Evolutionary conservation across 176 grass and related monocot species (phyloP), one percentile per base, ranked within the genome.

Genomic region (Luzula sylvatica): DNA sequence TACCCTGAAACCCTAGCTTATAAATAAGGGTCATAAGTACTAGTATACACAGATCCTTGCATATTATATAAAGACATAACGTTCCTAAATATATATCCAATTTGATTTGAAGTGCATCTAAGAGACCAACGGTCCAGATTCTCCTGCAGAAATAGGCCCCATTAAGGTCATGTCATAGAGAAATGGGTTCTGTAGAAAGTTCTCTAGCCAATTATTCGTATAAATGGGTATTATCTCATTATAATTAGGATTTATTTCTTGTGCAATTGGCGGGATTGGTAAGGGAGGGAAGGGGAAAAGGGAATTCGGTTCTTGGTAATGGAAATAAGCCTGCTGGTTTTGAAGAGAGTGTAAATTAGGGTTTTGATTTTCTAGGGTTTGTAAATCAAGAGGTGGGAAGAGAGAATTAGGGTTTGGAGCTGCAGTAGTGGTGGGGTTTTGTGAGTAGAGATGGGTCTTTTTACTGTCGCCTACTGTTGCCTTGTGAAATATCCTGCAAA

Each of bases 401-500:
- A 76, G 50, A 65, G 39, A 27, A 53, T 71, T 79, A 83, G 79
- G 72, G 65, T 83, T 94, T 43, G 56, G 55, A 43, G 86, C 62
- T 4, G 65, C 50, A 16, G 50, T 45, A 16, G 50, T 24, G 4
- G 68, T 47, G 1, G 62, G 58, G 21, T 19, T 71, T 11, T 78
- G 50, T 26, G 75, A 46, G 71, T 56, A 73, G 52, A 69, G 74
- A 30, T 77, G 60, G 67, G 60, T 48, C 65, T 85, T 81, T 78
- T 85, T 72, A 65, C 53, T 67, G 70, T 61, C 56, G 58, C 49
- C 74, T 70, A 75, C 89, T 52, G 63, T 64, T 61, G 66, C 49
- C 77, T 95, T 95, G 77, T 89, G 76, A 55, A 95, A 81, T 59
- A 95, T 88, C 74, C 90, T 95, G 70, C 90, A 95, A 43, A 95